Percentiles rank a stretch among this genome's conserved stretches.
Conservation (phyloP, 2,329 filamentous ascomycete genomes). For the Pyrenophora graminea region DNA sequence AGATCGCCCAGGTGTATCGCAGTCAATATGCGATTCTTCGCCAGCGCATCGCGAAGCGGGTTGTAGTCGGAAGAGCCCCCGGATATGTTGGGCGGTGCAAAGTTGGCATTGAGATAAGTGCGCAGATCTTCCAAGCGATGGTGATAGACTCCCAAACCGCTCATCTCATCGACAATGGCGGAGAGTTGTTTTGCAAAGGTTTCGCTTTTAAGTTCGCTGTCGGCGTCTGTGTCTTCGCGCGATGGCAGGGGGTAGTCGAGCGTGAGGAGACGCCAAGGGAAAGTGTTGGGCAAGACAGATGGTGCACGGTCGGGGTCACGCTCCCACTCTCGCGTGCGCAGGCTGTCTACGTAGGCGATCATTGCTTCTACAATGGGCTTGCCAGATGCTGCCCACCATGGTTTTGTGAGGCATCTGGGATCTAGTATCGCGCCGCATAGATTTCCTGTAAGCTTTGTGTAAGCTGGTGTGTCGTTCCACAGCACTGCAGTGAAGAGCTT, state of each 20-base stretch:
- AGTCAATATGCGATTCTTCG: constrained; percentile 17
- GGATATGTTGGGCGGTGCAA: neutral
- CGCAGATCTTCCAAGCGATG: constrained; percentile 14
- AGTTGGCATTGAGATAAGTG: constrained; percentile 1
- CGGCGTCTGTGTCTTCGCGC: neutral
- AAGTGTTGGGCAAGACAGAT: constrained; percentile 30
- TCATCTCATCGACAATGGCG: constrained; percentile 18
- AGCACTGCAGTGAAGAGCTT: constrained; percentile 22
- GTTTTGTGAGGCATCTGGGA: constrained; percentile 1
- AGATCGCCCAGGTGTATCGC: constrained; percentile 30
- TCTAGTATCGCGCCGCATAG: neutral
- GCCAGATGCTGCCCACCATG: constrained; percentile 19
- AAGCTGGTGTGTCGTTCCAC: constrained; percentile 13
- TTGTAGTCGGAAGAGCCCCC: neutral
- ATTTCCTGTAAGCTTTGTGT: neutral
- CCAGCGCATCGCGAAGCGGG: constrained; percentile 9
- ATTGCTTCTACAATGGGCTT: constrained; percentile 25
- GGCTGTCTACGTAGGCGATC: constrained; percentile 19
- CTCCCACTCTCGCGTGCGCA: constrained; percentile 32
- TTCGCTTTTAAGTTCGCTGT: constrained; percentile 20
- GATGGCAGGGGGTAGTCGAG: constrained; percentile 26
- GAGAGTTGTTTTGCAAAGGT: constrained; percentile 22
- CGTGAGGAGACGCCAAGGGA: constrained; percentile 30
- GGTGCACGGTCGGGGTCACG: constrained; percentile 21
- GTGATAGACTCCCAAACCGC: constrained; percentile 22